Base-by-base conservation (phyloP, 495 filamentous ascomycete species). In the Xylaria scruposa region DNA sequence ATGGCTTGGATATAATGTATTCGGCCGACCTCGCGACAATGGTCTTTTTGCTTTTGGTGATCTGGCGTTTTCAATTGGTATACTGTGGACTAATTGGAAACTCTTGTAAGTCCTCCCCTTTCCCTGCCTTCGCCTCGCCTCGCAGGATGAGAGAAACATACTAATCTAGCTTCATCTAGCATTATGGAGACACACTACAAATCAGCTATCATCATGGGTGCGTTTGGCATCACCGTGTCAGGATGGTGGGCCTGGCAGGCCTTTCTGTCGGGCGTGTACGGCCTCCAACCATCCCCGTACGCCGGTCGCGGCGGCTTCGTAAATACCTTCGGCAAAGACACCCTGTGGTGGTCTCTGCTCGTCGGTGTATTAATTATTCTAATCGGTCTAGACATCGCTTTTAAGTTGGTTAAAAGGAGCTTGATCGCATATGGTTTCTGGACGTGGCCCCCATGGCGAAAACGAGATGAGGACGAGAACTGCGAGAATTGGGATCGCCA, bases 101-200 rank as follows among this genome's bases (percentile, higher is more conserved):
- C 84, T 97, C 13, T 90, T 94, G 87, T 89, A 80, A 80, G 83
- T 83, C 49, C 65, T 46, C 83, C 49, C 65, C 40, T 58, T 33
- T 59, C 19, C 19, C 1, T 9, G 56, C 54, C 47, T 21, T 17
- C 6, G 7, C 61, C 56, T 38, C 2, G 44, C 36, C 65, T 73
- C 53, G 59, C 44, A 24, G 17, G 33, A 31, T 9, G 31, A n/a
- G 10, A 29, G 19, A 13, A 24, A 17, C 61, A 66, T 40, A 75
- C 67, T 60, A 29, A 47, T 19, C 4, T 10, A 38, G 21, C 19
- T 17, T 13, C 42, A 51, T 9, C 3, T 49, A 88, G 84, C 74
- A 85, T 91, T 64, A 81, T 95, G 59, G 93, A 96, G 80, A 90
- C 92, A 40, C 92, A 97, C 80, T 89, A 93, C 84, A 95, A 94